Evolutionary conservation across 768 basidiomycete genomes (phyloP).

Genomic region (Xerocomellus amylosporus): DNA sequence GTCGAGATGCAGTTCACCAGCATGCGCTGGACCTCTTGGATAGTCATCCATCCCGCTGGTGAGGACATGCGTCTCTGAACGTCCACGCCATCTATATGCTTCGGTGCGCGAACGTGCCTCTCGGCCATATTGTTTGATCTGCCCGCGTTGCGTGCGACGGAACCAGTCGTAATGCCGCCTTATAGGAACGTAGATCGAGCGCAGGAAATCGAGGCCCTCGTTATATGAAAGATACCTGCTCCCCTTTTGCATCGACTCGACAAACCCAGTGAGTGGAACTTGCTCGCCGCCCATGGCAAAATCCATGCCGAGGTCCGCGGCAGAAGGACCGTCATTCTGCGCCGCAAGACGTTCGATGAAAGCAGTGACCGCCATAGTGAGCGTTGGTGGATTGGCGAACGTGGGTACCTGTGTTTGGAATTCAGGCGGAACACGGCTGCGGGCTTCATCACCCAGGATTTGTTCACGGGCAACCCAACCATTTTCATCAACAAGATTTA

Average conservation of each 20-base stretch:
- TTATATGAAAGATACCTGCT: constrained; percentile 55
- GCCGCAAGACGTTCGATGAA: constrained; percentile 74
- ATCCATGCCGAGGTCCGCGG: constrained; percentile 65
- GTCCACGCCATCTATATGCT: constrained; percentile 92
- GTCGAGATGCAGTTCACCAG: constrained; percentile 91
- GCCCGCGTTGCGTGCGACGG: constrained; percentile 88
- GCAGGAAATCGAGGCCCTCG: constrained; percentile 65
- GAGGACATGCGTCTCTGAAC: constrained; percentile 81
- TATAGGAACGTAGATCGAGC: constrained; percentile 76
- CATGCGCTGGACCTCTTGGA: constrained; percentile 83
- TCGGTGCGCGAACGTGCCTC: constrained; percentile 83
- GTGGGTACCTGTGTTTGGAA: constrained; percentile 93
- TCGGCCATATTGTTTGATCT: constrained; percentile 87
- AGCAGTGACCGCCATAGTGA: constrained; percentile 89
- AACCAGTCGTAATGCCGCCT: constrained; percentile 97
- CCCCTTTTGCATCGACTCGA: constrained; percentile 32
- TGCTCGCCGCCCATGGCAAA: constrained; percentile 52
- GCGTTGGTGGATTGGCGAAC: constrained; percentile 93
- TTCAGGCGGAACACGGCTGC: constrained; percentile 88
- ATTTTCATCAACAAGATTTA: constrained; percentile 85
- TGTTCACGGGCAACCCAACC: constrained; percentile 98
- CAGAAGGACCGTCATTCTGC: constrained; percentile 45
- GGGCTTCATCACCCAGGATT: constrained; percentile 93
- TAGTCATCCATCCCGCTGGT: constrained; percentile 98
- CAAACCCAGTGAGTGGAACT: constrained; percentile 40